A percentile compares a stretch with the other conserved stretches of the same genome.
phyloP scores from a whole-genome alignment of 495 filamentous ascomycete species.

The Tetracladium marchalianum region DNA sequence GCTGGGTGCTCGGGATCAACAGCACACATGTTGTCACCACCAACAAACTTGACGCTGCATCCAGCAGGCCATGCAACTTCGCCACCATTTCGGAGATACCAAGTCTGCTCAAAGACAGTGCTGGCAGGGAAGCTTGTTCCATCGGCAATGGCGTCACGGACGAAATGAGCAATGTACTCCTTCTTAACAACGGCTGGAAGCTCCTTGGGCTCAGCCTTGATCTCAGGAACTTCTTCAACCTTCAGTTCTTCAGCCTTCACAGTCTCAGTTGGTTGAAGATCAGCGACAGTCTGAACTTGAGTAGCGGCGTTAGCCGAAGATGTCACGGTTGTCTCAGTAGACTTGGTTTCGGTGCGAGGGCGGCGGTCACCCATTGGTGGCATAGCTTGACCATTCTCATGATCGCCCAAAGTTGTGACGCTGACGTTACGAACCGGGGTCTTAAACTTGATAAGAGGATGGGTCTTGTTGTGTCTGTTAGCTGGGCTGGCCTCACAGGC shows the following conservation, averaged over 20 bases:
- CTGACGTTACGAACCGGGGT: constrained; percentile 82
- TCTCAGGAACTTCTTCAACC: constrained; percentile 18
- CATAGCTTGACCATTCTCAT: constrained; percentile 48
- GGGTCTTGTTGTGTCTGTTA: constrained; percentile 83
- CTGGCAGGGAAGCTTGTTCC: constrained; percentile 60
- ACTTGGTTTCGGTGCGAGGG: constrained; percentile 29
- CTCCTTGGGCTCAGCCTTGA: constrained; percentile 18
- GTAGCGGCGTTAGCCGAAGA: constrained; percentile 46
- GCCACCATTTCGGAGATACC: constrained; percentile 84
- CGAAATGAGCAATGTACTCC: constrained; percentile 62
- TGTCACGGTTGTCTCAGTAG: constrained; percentile 40
- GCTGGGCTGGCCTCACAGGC: constrained; percentile 81
- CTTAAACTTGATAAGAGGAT: constrained; percentile 96
- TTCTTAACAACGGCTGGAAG: constrained; percentile 16
- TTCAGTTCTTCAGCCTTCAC: constrained; percentile 27
- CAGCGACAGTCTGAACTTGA: constrained; percentile 61
- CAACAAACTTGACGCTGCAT: constrained; percentile 82
- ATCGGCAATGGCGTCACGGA: constrained; percentile 69
- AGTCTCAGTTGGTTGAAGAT: constrained; percentile 46
- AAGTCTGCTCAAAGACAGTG: constrained; percentile 75
- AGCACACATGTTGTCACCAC: constrained; percentile 91
- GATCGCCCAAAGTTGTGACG: constrained; percentile 75
- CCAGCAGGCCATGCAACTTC: constrained; percentile 73
- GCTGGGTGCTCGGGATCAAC: constrained; percentile 69
- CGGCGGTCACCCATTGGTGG: constrained; percentile 59